Base-by-base conservation (phyloP, 2,329 filamentous ascomycete species). In the Exophiala sp. region DNA sequence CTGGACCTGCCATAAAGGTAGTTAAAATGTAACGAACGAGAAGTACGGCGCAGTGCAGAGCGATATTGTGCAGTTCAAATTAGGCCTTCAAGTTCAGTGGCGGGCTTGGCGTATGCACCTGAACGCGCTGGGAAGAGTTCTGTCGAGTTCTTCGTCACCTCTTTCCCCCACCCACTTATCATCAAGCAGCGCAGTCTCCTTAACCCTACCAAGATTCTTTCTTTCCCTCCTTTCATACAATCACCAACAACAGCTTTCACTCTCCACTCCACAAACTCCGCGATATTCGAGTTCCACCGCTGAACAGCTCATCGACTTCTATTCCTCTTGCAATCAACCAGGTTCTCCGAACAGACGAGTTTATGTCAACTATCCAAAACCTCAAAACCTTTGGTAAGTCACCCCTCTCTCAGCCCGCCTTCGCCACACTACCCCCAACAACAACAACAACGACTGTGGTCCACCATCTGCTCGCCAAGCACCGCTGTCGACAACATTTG, bases 341-440 rank as follows among this genome's bases (percentile, higher is more conserved):
- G 45, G 41, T 48, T 40, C 44, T 21, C 37, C n/a, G 19, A 39
- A 52, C 49, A 47, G 39, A 77, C 83, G 83, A 86, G 85, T 90
- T 88, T 90, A 93, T 93, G 88, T 93, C 88, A 83, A 59, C 58
- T 59, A 93, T 93, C 86, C 86, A 93, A 89, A 94, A 94, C 82
- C 86, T 94, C 77, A 93, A 93, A 83, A 83, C 85, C 80, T 88
- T 88, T 83, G 87, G 87, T 93, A 76, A 70, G 86, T 78, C 49
- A 32, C 60, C 63, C 60, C 56, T 52, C 58, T 48, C 48, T 43
- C 55, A 50, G 43, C 52, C 53, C 52, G 39, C 43, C 32, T 38
- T 49, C 14, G 41, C 46, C 51, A 30, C 9, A 29, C 24, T 32
- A 21, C 10, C 16, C 10, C 23, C 32, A 19, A 10, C 44, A 29